A percentile compares a stretch with the other conserved stretches of the same genome.
phyloP scores from a whole-genome alignment of 2,329 filamentous ascomycete genomes.

The Pestalotiopsis sp. region DNA sequence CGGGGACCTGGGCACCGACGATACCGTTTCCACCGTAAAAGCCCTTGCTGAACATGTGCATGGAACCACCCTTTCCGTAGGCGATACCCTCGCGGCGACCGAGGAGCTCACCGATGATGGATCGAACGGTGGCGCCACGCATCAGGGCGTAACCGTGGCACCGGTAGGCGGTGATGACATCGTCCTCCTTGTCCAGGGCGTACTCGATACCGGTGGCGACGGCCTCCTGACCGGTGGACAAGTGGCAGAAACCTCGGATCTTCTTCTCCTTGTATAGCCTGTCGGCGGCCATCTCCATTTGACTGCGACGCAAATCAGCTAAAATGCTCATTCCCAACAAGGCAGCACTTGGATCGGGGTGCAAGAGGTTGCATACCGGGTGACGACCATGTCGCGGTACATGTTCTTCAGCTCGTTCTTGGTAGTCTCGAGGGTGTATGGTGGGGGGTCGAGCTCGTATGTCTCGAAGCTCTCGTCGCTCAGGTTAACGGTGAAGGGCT shows the following conservation, averaged over 20 bases:
- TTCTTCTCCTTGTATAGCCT: slow-evolving; percentile 99
- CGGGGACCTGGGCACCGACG: slow-evolving; percentile 96
- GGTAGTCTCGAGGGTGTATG: slow-evolving; percentile 89
- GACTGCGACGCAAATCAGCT: slow-evolving; percentile 51
- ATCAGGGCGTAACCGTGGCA: slow-evolving; percentile 98
- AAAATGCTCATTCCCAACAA: slow-evolving; percentile 2
- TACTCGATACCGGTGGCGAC: slow-evolving; percentile 97
- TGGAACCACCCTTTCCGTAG: slow-evolving; percentile 98
- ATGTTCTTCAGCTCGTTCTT: slow-evolving; percentile 99
- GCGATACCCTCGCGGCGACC: slow-evolving; percentile 95
- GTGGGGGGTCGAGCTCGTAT: slow-evolving; percentile 94
- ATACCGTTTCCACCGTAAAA: slow-evolving; percentile 99
- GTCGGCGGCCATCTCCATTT: slow-evolving; percentile 99
- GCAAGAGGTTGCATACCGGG: slow-evolving; percentile 64
- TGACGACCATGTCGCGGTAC: slow-evolving; percentile 96
- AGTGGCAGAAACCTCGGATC: slow-evolving; percentile 98
- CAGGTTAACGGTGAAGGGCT: slow-evolving; percentile 87
- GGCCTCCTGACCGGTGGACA: slow-evolving; percentile 97
- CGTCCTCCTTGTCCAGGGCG: slow-evolving; percentile 86
- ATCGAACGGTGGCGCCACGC: slow-evolving; percentile 87
- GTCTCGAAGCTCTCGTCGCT: slow-evolving; percentile 99
- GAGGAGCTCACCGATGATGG: slow-evolving; percentile 93
- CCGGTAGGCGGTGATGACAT: slow-evolving; percentile 96
- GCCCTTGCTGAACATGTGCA: slow-evolving; percentile 99
- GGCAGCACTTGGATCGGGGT: slow-evolving; percentile 1